Evolutionary conservation across 768 basidiomycete species (phyloP), one percentile per base, ranked within the genome.

Genomic region (Coprinopsis cinerea): DNA sequence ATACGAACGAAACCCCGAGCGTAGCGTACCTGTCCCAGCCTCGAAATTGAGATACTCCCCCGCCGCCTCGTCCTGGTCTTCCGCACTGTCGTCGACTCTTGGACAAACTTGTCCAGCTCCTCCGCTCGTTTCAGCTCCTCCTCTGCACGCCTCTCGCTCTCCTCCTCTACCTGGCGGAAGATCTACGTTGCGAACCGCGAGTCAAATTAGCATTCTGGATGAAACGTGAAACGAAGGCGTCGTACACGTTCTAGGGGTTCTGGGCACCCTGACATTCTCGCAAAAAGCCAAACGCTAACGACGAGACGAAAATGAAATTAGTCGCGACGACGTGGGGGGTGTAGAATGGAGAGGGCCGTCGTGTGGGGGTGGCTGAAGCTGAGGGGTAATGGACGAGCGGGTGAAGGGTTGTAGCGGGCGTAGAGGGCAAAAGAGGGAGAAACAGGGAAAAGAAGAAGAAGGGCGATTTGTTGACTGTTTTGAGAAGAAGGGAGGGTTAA

Each of bases 141-240:
- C 47, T 65, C 61, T 11, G 76, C 79, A 27, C 75, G 71, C 28
- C 69, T 67, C 55, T 78, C 77, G 59, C 70, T 80, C 56, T 78
- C 78, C 51, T 76, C 68, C 56, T 83, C 82, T 18, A 83, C 73
- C 53, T 69, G 69, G 53, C 68, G 73, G 61, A 83, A 83, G 51
- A 76, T 79, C 82, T 83, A n/a, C 22, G n/a, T n/a, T n/a, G 20
- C 27, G 18, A 44, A 17, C 5, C 23, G 25, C 22, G 6, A 43
- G 4, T 26, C 4, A 25, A 7, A 22, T n/a, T n/a, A 13, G 11
- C 23, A 45, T 11, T 24, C 48, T 45, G 24, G 18, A 20, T 24
- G 10, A 24, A 43, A 18, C 11, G 18, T 1, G 28, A n/a, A 15
- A 26, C 15, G 1, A 47, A 26, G 40, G 34, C 4, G 24, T 54